Evolutionary conservation across 768 basidiomycete species (phyloP), one percentile per base, ranked within the genome.

Genomic region (Porpolomopsis calyptriformis): DNA sequence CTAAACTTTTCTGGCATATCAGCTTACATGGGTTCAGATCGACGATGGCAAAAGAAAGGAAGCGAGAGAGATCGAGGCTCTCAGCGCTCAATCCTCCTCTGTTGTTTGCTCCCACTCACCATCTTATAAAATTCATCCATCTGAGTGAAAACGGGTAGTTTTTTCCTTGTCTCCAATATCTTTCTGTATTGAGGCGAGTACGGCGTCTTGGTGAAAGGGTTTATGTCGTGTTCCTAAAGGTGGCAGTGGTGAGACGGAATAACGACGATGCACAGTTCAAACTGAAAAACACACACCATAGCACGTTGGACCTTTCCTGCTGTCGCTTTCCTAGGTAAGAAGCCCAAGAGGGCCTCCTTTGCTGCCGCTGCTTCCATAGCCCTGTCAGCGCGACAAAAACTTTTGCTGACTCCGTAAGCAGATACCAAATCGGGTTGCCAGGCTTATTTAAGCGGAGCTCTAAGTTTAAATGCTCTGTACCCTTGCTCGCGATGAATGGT

Each of bases 91-190:
- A 67, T 60, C 62, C 66, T 67, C 64, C 64, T 58, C 49, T 52
- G 55, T 52, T 54, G 44, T 52, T 46, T 53, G 49, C 39, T 48
- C 57, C 43, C 24, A 74, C 87, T 67, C 65, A 88, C 89, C 68
- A 93, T 83, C 53, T 84, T 74, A 57, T 82, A 78, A 62, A 99
- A 98, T 38, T 93, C 87, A 47, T 82, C 75, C 92, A 97, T 94
- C 64, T 94, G 88, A 2, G 80, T 65, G 55, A 74, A 96, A 0
- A 99, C 93, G 0, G 96, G 94, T 18, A 99, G 70, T 59, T 87
- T 86, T 69, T 82, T 90, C 47, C 96, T 78, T 9, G 72, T 64
- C 56, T 82, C 82, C 19, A 98, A 62, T 47, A 98, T 93, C 66
- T 86, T 90, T 63, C 69, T 78, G 70, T 96, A 98, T 51, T 82